Evolutionary conservation across 768 basidiomycete species (phyloP), one percentile per base, ranked within the genome.

Genomic region (Lentinula raphanica): DNA sequence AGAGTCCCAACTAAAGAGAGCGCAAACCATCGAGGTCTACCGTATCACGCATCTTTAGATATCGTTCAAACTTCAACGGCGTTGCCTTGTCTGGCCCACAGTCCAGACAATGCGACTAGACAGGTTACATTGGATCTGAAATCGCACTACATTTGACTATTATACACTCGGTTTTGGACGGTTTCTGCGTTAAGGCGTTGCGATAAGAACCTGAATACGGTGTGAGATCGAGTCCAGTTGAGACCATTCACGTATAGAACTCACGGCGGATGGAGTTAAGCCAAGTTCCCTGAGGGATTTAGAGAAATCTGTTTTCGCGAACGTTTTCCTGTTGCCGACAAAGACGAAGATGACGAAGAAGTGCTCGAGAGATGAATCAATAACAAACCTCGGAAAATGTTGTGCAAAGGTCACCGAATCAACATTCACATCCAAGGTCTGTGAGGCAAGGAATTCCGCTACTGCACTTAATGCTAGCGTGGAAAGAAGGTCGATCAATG

Each of bases 251-350:
- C 19, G 11, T 13, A 54, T 29, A 23, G 55, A 25, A 74, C 81
- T 56, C 70, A 94, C 94, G 53, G 94, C 94, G 55, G 92, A 94
- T 1, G 94, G 94, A 19, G 93, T 94, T 60, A 98, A 74, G 4
- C 92, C 94, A 28, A 96, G 80, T 57, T 93, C 90, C 59, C 84
- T 83, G 63, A 98, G 69, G 21, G 87, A 86, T 69, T 86, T 88
- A n/a, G 79, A 79, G 67, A 94, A 89, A 65, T 98, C 94, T 5
- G 77, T 72, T 3, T 70, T 75, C 23, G 82, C 68, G 68, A 92
- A 97, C 21, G 79, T 80, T 84, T 94, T 95, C 73, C 93, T 94
- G 49, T 50, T 31, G 21, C n/a, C 17, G 1, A 8, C 1, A 31
- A 3, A 9, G 23, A 31, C 17, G 12, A 7, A 25, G 15, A 23